A percentile compares a stretch with the other conserved stretches of the same genome.
Conservation (phyloP, 2,329 filamentous ascomycete species). For the Sporothrix inflata region DNA sequence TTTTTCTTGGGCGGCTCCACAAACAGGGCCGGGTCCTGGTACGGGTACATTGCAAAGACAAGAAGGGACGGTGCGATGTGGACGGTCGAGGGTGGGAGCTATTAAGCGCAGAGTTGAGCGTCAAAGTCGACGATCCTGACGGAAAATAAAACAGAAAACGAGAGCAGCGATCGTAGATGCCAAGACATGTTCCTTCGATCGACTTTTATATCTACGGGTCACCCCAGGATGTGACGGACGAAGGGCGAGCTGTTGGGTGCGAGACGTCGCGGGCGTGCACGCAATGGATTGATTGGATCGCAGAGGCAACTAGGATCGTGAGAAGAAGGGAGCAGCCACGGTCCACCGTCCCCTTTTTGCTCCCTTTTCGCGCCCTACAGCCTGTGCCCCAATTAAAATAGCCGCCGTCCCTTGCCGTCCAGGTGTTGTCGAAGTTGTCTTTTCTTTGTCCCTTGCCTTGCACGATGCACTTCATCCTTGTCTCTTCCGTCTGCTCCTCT, state of each 20-base stretch:
- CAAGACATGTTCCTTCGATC: not conserved
- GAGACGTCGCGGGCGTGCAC: too few relatives aligned
- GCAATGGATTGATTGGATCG: not conserved
- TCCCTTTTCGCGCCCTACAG: not conserved
- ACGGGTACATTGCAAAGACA: not conserved
- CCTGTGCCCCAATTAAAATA: not conserved
- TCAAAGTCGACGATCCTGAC: constrained; percentile 2
- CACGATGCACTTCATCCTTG: not conserved
- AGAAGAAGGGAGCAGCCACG: not conserved
- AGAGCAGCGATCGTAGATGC: not conserved
- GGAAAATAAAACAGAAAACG: not conserved
- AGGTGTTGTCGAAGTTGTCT: not conserved
- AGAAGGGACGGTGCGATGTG: not conserved
- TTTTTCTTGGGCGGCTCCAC: not conserved
- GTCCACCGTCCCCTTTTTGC: not conserved
- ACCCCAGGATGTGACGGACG: too few relatives aligned
- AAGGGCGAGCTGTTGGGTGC: too few relatives aligned
- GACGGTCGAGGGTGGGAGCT: not conserved
- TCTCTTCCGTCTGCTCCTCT: not conserved
- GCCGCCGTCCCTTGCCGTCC: not conserved
- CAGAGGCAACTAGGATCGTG: not conserved
- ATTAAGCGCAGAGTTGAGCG: constrained; percentile 15
- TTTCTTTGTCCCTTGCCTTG: not conserved
- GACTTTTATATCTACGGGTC: not conserved
- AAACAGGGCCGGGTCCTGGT: not conserved